Evolutionary conservation across 768 basidiomycete genomes (phyloP).

Genomic region (Piloderma croceum): DNA sequence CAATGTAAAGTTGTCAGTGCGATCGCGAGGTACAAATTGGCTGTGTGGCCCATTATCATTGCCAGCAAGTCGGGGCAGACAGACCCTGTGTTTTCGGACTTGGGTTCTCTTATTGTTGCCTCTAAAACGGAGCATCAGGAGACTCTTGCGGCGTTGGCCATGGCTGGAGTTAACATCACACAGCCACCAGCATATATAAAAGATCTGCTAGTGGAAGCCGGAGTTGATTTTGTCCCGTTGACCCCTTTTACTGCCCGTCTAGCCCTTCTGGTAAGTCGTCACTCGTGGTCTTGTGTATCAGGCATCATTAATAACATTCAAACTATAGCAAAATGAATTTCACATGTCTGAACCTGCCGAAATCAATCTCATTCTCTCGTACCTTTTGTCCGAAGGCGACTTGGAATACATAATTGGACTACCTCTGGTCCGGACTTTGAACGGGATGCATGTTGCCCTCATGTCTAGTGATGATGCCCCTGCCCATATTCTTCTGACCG

Average conservation of each 20-base stretch:
- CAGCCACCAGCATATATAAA: conserved; percentile 33
- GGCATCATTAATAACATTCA: too few relatives aligned
- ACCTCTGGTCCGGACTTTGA: conserved; percentile 30
- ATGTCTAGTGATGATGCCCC: not conserved
- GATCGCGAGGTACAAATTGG: conserved; percentile 19
- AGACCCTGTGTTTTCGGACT: conserved; percentile 11
- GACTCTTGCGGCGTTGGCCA: conserved; percentile 26
- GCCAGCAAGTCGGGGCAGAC: not conserved
- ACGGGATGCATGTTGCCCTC: conserved; percentile 18
- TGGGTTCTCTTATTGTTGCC: conserved; percentile 23
- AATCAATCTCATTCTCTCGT: conserved; percentile 18
- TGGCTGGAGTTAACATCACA: conserved; percentile 30
- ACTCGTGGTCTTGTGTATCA: too few relatives aligned
- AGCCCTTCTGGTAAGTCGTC: conserved; percentile 25
- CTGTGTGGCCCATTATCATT: conserved; percentile 36
- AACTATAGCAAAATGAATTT: too few relatives aligned
- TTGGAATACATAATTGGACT: conserved; percentile 31
- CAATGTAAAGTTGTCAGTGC: conserved; percentile 23
- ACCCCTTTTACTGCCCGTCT: conserved; percentile 28
- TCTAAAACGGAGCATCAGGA: conserved; percentile 12
- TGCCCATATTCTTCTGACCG: conserved; percentile 24
- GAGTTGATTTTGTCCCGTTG: conserved; percentile 6
- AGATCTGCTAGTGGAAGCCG: conserved; percentile 15
- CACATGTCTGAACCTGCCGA: conserved; percentile 4
- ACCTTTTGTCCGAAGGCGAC: conserved; percentile 30